Evolutionary conservation across 2,329 filamentous ascomycete genomes (phyloP).

Genomic region (Juglanconis oblonga): DNA sequence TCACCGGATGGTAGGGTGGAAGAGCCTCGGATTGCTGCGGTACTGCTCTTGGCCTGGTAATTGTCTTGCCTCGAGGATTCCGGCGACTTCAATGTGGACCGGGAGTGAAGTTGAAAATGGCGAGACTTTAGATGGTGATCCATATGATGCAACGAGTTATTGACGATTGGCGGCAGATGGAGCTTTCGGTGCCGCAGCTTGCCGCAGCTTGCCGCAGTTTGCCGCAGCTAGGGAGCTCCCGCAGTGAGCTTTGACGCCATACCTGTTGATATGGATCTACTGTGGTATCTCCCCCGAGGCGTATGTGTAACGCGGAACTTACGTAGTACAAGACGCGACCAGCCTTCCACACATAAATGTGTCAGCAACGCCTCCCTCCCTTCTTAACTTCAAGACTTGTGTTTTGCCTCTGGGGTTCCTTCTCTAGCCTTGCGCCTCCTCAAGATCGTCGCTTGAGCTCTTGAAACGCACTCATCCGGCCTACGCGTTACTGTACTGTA

Average conservation of each 20-base stretch:
- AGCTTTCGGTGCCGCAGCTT: background rate
- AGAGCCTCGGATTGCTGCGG: background rate
- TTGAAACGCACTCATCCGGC: background rate
- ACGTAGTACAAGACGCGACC: background rate
- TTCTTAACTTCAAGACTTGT: background rate
- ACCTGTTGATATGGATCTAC: background rate
- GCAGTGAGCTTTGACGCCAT: background rate
- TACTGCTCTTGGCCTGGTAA: background rate
- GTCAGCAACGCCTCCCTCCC: background rate
- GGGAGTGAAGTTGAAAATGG: background rate
- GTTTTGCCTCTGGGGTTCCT: background rate
- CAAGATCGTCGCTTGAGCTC: background rate
- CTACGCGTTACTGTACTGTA: background rate
- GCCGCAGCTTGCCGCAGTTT: background rate
- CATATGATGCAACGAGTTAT: conserved; percentile 8
- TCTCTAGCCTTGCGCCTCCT: background rate
- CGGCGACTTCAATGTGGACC: background rate
- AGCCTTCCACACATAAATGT: background rate
- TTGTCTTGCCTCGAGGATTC: background rate
- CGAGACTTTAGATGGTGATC: conserved; percentile 3
- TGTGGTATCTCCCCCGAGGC: background rate
- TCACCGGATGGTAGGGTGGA: too few species aligned
- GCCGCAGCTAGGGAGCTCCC: background rate
- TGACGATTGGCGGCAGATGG: background rate
- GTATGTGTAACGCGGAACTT: background rate